Base-by-base conservation (phyloP, 768 basidiomycete genomes). In the Crassisporium funariophilum region DNA sequence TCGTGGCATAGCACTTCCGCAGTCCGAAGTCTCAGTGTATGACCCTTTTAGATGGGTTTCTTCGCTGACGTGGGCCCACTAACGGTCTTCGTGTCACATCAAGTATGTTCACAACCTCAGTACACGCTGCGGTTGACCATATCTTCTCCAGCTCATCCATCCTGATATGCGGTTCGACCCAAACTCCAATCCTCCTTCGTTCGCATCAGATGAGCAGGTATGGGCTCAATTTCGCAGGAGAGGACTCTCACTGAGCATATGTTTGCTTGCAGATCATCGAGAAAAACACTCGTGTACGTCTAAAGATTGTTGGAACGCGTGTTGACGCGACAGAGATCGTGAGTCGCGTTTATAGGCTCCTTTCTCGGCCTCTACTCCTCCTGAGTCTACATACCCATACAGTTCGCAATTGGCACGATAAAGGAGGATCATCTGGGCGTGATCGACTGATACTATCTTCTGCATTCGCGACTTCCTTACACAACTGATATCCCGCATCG, bases 301-400 rank as follows among this genome's bases (percentile, higher is more conserved):
- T 98, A 66, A 95, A 98, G 71, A 92, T 99, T 35, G 95, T 99
- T n/a, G 97, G 97, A 23, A 97, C 94, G 17, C 84, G 95, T 62
- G 91, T 98, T 3, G 97, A 99, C 62, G 94, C 95, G 24, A 98
- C 94, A 17, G 95, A 98, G 69, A 97, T 99, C 57, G 94, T 95
- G 63, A 55, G 91, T 73, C 6, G 15, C 39, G 8, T 2, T 23
- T 13, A 29, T 46, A 17, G 20, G 24, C 11, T 10, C 38, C 11
- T 38, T 25, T 40, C 13, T 20, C 20, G 35, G 9, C 35, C 24
- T 8, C 25, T 19, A 12, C 17, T 23, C 44, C 52, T 10, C 49
- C 35, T 42, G 33, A 36, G 5, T 16, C 13, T 15, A 21, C n/a
- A n/a, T 43, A 31, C 43, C 38, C 13, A 15, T 41, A 5, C 35